Base-by-base conservation (phyloP, 768 basidiomycete genomes). In the Russula brevipes region DNA sequence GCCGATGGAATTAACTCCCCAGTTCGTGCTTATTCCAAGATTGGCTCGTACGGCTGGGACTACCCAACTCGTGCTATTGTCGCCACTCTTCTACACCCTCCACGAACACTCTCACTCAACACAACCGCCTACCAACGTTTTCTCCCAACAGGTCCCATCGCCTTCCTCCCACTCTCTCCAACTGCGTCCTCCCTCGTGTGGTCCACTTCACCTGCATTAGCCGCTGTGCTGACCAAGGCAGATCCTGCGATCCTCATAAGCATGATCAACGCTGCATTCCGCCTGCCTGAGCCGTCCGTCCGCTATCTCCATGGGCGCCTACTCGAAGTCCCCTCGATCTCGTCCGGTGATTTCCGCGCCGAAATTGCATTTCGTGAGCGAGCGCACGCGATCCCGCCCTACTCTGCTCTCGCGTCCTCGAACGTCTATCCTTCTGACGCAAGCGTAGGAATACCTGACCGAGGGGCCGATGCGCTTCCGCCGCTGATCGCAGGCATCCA, bases 1-100 rank as follows among this genome's bases (percentile, higher is more conserved):
- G 96, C 97, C 5, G 97, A 98, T 70, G 97, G 97, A 4, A 87
- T 86, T 72, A 95, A 94, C 70, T 98, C 95, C 0, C 94, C 95
- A 11, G 97, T 98, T 30, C 85, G 94, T 51, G 73, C 86, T 31
- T 98, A 87, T 71, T 89, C 94, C 0, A 79, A 85, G 31, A 97
- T 98, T 66, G 78, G 87, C 30, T 88, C 92, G 0, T 95, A 86
- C 70, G 96, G 96, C 3, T 97, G 95, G 89, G 80, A 86, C 0
- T 99, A 99, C 73, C 82, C 89, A 62, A 88, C 89, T 0, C 89
- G 91, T 69, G 94, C 89, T 8, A 81, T 98, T 46, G 97, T 99
- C 41, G 91, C 91, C 4, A 97, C 93, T 0, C 81, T 99, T 68
- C 73, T 79, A 50, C 91, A 98, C 72, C 75, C 80, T 17, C 83